Evolutionary conservation across 1,284 basidiomycete species (phyloP), one percentile per base, ranked within the genome.

Genomic region (Fomes fomentarius): DNA sequence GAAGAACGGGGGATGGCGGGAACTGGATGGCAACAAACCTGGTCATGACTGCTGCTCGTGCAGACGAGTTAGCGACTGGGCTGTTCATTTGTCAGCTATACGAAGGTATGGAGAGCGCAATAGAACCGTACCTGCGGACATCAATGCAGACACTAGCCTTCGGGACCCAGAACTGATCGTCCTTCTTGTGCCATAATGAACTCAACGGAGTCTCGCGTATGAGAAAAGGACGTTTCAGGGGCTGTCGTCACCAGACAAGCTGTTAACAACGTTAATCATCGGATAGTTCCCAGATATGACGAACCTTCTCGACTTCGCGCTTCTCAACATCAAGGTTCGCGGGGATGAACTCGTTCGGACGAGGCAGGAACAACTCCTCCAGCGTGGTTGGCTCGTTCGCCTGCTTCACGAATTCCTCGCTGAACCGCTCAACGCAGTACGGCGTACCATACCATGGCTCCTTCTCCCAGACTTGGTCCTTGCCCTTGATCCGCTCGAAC

Each of bases 111-210:
- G 19, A 15, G 2, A 4, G 12, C n/a, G 30, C 24, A 34, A 17
- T 1, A 33, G 7, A 15, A 21, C 30, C 37, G 11, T 49, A 89
- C 89, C 83, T 90, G 63, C 87, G 78, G 40, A 93, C 75, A 60
- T 91, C 83, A 47, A 94, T 76, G 52, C 85, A 71, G n/a, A 87
- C 80, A 56, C 82, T 77, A 2, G 93, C 93, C 67, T 93, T 93
- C 0, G 96, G 96, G 5, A 96, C 84, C 91, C 93, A 96, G 76
- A 96, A 98, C 56, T 81, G 83, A 71, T 98, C 95, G 68, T 98
- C 96, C 68, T 94, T 94, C 79, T 98, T 98, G 74, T 95, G 85
- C 95, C 95, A 98, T 11, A 97, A 72, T 19, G 85, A 80, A 1
- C 87, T 90, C 30, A 89, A 66, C 0, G 82, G 73, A 0, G 85